Evolutionary conservation across 768 basidiomycete species (phyloP).

Genomic region (Tephrocybe sp.): DNA sequence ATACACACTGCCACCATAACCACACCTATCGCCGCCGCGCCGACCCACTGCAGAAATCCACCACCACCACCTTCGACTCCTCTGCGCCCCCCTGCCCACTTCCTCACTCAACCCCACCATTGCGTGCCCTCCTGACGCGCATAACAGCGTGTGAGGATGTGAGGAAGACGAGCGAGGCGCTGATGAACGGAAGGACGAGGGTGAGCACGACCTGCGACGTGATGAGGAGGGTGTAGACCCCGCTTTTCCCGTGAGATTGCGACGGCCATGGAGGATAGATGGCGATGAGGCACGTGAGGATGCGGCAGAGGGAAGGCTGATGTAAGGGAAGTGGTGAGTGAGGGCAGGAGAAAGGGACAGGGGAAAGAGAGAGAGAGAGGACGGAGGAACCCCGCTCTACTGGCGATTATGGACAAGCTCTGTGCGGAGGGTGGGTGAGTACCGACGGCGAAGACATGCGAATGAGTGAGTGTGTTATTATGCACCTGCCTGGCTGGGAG

Average conservation of each 20-base stretch:
- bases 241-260: slow-evolving; percentile 67
- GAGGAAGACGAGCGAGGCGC: slow-evolving; percentile 75
- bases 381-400: slow-evolving; percentile 84
- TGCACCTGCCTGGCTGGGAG: slow-evolving; percentile 77
- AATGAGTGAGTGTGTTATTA: not conserved
- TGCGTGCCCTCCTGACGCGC: slow-evolving; percentile 54
- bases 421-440: slow-evolving; percentile 16
- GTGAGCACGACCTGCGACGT: slow-evolving; percentile 83
- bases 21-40: slow-evolving; percentile 63
- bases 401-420: slow-evolving; percentile 88
- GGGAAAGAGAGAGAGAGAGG: slow-evolving; percentile 53
- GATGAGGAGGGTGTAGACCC: slow-evolving; percentile 83
- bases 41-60: slow-evolving; percentile 67
- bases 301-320: slow-evolving; percentile 74
- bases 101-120: too few relatives aligned
- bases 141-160: slow-evolving; percentile 74
- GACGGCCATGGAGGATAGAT: slow-evolving; percentile 84
- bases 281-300: slow-evolving; percentile 78
- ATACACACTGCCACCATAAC: slow-evolving; percentile 70
- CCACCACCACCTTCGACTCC: slow-evolving; percentile 29
- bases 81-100: too few relatives aligned
- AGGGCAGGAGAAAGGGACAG: not conserved
- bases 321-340: too few relatives aligned
- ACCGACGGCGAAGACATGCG: not conserved
- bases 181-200: slow-evolving; percentile 82